Percentiles rank a stretch among this genome's conserved stretches.
These are phyloP conservation scores for Kitagawia praeruptora DNA, from an alignment of 129 eudicot genomes.

Conservation along the genomic window DNA sequence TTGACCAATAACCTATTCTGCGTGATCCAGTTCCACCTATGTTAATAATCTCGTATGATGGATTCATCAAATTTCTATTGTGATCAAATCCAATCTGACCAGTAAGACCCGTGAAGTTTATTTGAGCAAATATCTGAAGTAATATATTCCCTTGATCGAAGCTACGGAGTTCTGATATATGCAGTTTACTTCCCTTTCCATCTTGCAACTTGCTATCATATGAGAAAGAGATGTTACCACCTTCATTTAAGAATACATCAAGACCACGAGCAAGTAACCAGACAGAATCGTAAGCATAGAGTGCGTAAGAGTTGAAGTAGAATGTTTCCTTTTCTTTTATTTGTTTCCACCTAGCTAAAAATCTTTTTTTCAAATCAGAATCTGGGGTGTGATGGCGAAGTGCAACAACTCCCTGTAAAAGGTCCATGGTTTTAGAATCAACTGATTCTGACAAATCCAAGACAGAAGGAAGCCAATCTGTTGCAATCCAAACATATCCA, in stretches of 20 bases:
- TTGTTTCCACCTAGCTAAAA: constrained; percentile 15
- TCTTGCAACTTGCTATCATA: constrained; percentile 9
- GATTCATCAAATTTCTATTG: constrained; percentile 19
- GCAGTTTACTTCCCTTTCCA: constrained; percentile 8
- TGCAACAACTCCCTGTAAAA: constrained; percentile 24
- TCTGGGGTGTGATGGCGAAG: constrained; percentile 29
- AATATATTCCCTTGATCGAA: constrained; percentile 17
- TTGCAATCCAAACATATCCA: constrained; percentile 33
- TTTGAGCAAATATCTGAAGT: constrained; percentile 11
- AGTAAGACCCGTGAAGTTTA: constrained; percentile 19
- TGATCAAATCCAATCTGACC: constrained; percentile 21
- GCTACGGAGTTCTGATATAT: constrained; percentile 10
- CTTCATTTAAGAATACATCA: constrained; percentile 13
- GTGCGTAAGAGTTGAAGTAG: constrained; percentile 19
- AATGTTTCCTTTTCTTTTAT: constrained; percentile 6
- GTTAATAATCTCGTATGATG: constrained; percentile 25
- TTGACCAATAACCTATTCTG: constrained; percentile 31
- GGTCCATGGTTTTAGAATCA: constrained; percentile 15
- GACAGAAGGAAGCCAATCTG: constrained; percentile 31
- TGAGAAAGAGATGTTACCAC: constrained; percentile 23
- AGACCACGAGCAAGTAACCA: constrained; percentile 28
- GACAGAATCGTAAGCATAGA: constrained; percentile 22
- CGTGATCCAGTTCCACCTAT: constrained; percentile 20
- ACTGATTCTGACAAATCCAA: constrained; percentile 17
- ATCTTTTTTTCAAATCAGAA: constrained; percentile 13